Base-by-base conservation (phyloP, 2,329 filamentous ascomycete species). In the Aspergillus intermedius region DNA sequence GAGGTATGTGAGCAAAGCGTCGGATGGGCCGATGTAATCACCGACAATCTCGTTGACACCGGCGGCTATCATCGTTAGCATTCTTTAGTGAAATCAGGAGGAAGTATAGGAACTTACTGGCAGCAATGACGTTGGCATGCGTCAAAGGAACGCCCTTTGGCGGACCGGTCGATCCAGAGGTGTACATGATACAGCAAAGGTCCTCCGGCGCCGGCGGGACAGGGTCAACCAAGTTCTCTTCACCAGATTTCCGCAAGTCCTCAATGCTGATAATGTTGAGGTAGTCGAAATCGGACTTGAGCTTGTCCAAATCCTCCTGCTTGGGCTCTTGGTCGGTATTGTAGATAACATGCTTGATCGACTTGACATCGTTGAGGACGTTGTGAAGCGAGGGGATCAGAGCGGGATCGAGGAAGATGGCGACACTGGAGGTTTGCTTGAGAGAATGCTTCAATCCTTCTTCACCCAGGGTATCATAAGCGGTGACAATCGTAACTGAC, bases 391-490 rank as follows among this genome's bases (percentile, higher is more conserved):
- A 83, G 12, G 76, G 76, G 46, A 87, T 73, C 44, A 95, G 82
- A 59, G 87, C 82, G 7, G 91, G 86, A 65, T 96, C 91, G 54
- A 89, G 79, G 72, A 91, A 95, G 76, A 96, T 91, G 68, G 85
- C 84, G 60, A 83, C 83, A 46, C 88, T 86, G 53, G 83, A 77
- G 46, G 89, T 93, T 72, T 95, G 87, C 19, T 83, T 77, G 55
- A 96, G 80, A 3, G 90, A 94, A 74, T 95, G 90, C 73, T 86
- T 83, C 54, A 96, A 80, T 42, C 90, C 91, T 53, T 84, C 82
- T 61, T 88, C 81, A 47, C 91, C 91, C 41, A 96, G 84, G 25
- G 90, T 95, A 69, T 96, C 91, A 71, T 96, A 96, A 45, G 91
- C 90, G 42, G 91, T 97, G 45, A 96, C 91, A 57, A 96, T 17